A percentile compares a stretch with the other conserved stretches of the same genome.
phyloP scores from a whole-genome alignment of 306 rosid genomes.

The Lathyrus aphaca region DNA sequence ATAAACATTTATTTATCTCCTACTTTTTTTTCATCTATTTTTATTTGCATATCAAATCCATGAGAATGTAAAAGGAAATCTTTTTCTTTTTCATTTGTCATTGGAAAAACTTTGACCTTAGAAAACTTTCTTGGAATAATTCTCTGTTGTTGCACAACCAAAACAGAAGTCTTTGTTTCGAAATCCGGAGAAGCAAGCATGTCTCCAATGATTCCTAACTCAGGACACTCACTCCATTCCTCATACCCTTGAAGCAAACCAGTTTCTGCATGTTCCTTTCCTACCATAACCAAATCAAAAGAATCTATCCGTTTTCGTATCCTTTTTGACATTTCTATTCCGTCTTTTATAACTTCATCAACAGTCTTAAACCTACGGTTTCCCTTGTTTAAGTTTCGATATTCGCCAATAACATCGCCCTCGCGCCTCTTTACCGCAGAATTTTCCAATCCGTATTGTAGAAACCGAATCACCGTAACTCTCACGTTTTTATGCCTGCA shows the following conservation, averaged over 20 bases:
- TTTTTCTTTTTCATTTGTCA: conserved; percentile 25
- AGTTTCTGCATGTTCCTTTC: conserved; percentile 54
- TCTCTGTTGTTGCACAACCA: conserved; percentile 73
- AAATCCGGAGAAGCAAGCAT: conserved; percentile 66
- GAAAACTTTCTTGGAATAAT: conserved; percentile 40
- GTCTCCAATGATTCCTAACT: conserved; percentile 65
- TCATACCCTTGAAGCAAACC: conserved; percentile 53
- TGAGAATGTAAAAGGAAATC: conserved; percentile 39
- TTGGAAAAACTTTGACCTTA: neutral
- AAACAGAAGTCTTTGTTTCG: conserved; percentile 47
- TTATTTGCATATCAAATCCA: conserved; percentile 6
- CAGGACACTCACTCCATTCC: conserved; percentile 69
- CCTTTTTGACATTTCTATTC: conserved; percentile 44
- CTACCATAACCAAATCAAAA: conserved; percentile 69
- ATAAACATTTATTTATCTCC: neutral
- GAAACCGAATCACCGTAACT: conserved; percentile 60
- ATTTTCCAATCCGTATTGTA: conserved; percentile 59
- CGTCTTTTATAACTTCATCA: conserved; percentile 69
- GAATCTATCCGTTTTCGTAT: conserved; percentile 53
- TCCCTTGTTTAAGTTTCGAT: conserved; percentile 44
- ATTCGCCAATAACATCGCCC: conserved; percentile 53
- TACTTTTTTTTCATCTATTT: neutral
- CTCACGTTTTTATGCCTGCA: conserved; percentile 48
- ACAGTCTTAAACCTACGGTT: conserved; percentile 56
- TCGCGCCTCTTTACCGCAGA: conserved; percentile 53